A percentile compares a stretch with the other conserved stretches of the same genome.
Evolutionary conservation across 164 flowering plant species (phyloP).

Genomic region (Cinnamomum chago): DNA sequence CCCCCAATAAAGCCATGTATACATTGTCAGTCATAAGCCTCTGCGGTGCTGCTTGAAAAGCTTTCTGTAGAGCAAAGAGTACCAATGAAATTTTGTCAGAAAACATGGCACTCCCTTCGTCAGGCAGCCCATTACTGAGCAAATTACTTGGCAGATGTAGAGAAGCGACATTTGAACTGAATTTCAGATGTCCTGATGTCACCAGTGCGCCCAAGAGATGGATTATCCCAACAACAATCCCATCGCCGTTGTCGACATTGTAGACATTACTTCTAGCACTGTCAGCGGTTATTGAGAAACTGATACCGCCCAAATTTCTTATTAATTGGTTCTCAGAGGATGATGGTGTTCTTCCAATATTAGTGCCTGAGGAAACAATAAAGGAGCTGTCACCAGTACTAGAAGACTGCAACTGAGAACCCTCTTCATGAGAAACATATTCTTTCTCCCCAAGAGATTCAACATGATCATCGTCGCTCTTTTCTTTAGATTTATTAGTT

Average conservation of each 20-base stretch:
- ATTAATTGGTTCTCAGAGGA: slow-evolving; percentile 47
- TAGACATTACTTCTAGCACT: slow-evolving; percentile 93
- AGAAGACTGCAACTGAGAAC: slow-evolving; percentile 21
- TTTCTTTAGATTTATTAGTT: slow-evolving; percentile 1
- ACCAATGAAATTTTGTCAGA: slow-evolving; percentile 86
- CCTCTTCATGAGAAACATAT: slow-evolving; percentile 25
- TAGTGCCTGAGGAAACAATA: slow-evolving; percentile 21
- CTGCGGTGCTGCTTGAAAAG: slow-evolving; percentile 93
- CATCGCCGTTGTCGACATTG: slow-evolving; percentile 84
- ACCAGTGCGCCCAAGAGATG: slow-evolving; percentile 74
- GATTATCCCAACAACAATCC: slow-evolving; percentile 78
- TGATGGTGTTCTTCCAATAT: slow-evolving; percentile 58
- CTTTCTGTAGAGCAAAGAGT: slow-evolving; percentile 86
- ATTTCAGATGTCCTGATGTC: slow-evolving; percentile 64
- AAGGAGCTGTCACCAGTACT: slow-evolving; percentile 17
- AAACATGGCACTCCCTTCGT: slow-evolving; percentile 78
- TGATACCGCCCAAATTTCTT: slow-evolving; percentile 84
- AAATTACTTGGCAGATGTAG: slow-evolving; percentile 46
- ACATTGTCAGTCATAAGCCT: slow-evolving; percentile 82
- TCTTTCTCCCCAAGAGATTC: slow-evolving; percentile 31
- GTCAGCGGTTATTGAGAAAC: slow-evolving; percentile 81
- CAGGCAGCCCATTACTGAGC: slow-evolving; percentile 50
- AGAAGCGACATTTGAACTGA: slow-evolving; percentile 41
- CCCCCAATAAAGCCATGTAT: slow-evolving; percentile 75
- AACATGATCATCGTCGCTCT: slow-evolving; percentile 23